Conservation (phyloP, 495 filamentous ascomycete genomes). For the Trichoderma virens region DNA sequence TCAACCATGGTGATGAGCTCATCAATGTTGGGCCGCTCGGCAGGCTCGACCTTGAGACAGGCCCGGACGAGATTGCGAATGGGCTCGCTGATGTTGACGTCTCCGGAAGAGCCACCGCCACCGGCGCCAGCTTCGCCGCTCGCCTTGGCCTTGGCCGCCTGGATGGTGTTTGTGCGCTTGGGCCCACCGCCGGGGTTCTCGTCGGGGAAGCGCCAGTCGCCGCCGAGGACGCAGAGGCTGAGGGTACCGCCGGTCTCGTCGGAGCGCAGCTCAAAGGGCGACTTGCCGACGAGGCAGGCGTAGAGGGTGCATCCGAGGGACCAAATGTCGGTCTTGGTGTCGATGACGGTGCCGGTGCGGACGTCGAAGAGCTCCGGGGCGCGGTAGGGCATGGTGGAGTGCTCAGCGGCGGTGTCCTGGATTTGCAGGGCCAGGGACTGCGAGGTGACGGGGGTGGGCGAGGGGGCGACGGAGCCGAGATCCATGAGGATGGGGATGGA, state of each 20-base stretch:
- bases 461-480: slow-evolving; percentile 81
- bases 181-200: slow-evolving; percentile 48
- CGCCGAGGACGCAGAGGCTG: slow-evolving; percentile 82
- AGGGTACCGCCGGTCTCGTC: slow-evolving; percentile 94
- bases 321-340: slow-evolving; percentile 98
- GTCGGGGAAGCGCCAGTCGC: slow-evolving; percentile 91
- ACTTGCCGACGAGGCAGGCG: slow-evolving; percentile 91
- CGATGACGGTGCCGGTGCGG: slow-evolving; percentile 83
- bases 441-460: slow-evolving; percentile 87
- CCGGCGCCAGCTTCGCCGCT: slow-evolving; percentile 15
- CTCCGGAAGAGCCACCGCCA: slow-evolving; percentile 16
- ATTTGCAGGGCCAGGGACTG: slow-evolving; percentile 84
- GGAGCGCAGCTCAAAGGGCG: slow-evolving; percentile 87
- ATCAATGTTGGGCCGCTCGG: slow-evolving; percentile 82
- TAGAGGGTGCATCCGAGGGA: slow-evolving; percentile 93
- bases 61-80: slow-evolving; percentile 80
- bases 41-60: slow-evolving; percentile 88
- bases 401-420: slow-evolving; percentile 90
- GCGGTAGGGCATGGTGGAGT: slow-evolving; percentile 97
- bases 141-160: slow-evolving; percentile 43
- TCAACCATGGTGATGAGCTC: slow-evolving; percentile 79
- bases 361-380: slow-evolving; percentile 98
- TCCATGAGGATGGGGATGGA: slow-evolving; percentile 95
- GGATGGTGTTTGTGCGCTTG: slow-evolving; percentile 33
- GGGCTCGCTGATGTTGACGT: slow-evolving; percentile 54